These are phyloP conservation scores for Linum trigynum DNA, from an alignment of 345 rosid species.

Conservation along the genomic window DNA sequence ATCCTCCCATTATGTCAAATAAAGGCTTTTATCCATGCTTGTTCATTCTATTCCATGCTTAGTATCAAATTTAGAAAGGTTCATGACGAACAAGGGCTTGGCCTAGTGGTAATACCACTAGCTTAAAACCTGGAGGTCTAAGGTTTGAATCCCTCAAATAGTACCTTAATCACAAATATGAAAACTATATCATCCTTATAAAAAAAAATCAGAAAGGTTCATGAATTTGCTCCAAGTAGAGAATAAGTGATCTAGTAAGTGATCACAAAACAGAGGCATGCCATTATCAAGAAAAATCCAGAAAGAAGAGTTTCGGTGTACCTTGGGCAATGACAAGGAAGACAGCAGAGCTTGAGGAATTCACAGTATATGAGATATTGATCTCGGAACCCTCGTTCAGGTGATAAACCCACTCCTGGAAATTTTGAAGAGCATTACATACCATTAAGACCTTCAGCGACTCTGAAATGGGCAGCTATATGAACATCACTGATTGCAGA, in stretches of 20 bases:
- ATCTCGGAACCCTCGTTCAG: conserved; percentile 72
- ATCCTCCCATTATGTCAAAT: too few species aligned
- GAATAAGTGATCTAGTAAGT: not conserved
- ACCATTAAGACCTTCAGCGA: conserved; percentile 1
- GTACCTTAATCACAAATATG: too few species aligned
- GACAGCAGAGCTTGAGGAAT: conserved; percentile 44
- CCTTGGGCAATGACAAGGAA: conserved; percentile 85
- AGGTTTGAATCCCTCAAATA: too few species aligned
- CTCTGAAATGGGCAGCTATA: not conserved
- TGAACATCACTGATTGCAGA: not conserved
- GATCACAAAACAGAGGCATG: not conserved
- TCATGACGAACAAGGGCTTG: too few species aligned
- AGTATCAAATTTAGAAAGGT: not conserved
- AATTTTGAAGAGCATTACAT: conserved; percentile 9
- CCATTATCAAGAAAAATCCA: not conserved
- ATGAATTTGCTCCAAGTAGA: too few species aligned
- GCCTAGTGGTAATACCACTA: too few species aligned
- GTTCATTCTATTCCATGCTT: not conserved
- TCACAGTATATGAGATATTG: conserved; percentile 56
- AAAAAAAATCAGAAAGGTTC: not conserved
- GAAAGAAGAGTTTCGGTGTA: conserved; percentile 15
- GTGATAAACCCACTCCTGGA: conserved; percentile 67
- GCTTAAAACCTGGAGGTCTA: too few species aligned
- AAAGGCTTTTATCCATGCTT: too few species aligned
- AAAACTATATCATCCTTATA: too few species aligned